Percentiles rank a stretch among this genome's conserved stretches.
phyloP scores from a whole-genome alignment of 2,329 filamentous ascomycete genomes.

The Xylariales sp. region DNA sequence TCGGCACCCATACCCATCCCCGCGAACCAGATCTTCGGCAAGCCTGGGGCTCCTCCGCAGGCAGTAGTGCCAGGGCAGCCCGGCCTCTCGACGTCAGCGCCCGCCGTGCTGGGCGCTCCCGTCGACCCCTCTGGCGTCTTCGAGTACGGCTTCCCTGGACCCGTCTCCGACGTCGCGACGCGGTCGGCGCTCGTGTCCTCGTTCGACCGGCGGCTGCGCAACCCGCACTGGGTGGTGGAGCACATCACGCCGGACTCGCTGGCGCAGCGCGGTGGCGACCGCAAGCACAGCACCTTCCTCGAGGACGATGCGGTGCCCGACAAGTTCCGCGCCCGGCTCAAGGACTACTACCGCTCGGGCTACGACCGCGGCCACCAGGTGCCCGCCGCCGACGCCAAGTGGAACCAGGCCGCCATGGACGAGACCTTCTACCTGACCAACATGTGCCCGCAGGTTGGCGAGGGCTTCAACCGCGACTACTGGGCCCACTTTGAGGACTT shows the following conservation, averaged over 20 bases:
- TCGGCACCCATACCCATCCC: slow-evolving; percentile 40
- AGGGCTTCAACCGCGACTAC: slow-evolving; percentile 98
- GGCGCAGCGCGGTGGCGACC: slow-evolving; percentile 68
- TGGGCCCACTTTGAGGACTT: slow-evolving; percentile 99
- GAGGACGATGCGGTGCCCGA: slow-evolving; percentile 79
- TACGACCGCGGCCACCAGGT: slow-evolving; percentile 98
- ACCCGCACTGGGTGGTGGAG: slow-evolving; percentile 92
- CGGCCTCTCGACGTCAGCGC: slow-evolving; percentile 22
- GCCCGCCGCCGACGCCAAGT: slow-evolving; percentile 92
- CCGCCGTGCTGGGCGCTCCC: slow-evolving; percentile 32
- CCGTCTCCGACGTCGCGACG: slow-evolving; percentile 74
- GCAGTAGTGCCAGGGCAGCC: slow-evolving; percentile 5
- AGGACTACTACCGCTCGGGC: slow-evolving; percentile 91
- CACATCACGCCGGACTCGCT: slow-evolving; percentile 92
- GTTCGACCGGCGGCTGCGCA: slow-evolving; percentile 85
- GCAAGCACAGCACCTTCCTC: slow-evolving; percentile 75
- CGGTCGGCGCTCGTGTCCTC: slow-evolving; percentile 76
- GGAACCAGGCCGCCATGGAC: slow-evolving; percentile 92
- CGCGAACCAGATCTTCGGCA: slow-evolving; percentile 50
- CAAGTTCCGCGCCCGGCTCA: slow-evolving; percentile 83
- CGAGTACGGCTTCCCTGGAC: slow-evolving; percentile 89
- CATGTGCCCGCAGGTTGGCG: slow-evolving; percentile 97
- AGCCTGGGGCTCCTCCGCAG: slow-evolving; percentile 19
- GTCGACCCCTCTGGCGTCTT: slow-evolving; percentile 75
- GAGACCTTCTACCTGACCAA: slow-evolving; percentile 90